Percentiles rank a stretch among this genome's conserved stretches.
Conservation (phyloP, 2,329 filamentous ascomycete genomes). For the Colletotrichum spinosum region DNA sequence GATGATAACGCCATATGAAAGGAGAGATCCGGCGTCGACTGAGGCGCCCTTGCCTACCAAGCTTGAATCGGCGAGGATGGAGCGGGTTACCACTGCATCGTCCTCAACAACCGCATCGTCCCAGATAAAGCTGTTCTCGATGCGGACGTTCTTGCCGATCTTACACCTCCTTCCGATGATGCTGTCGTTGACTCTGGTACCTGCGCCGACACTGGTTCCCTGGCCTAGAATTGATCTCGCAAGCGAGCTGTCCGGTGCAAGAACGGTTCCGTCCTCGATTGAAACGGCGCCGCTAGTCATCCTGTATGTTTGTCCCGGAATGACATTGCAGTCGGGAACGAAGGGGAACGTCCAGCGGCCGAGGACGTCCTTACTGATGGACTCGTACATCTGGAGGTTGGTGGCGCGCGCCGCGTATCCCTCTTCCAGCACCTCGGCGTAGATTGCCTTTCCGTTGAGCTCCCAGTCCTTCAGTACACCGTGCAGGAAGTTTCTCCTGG, state of each 20-base stretch:
- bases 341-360: constrained; percentile 90
- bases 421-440: constrained; percentile 85
- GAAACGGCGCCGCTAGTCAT: constrained; percentile 77
- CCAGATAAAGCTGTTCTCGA: constrained; percentile 89
- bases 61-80: constrained; percentile 81
- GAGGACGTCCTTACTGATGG: constrained; percentile 88
- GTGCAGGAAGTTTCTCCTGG: constrained; percentile 88
- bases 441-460: constrained; percentile 95
- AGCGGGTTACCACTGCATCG: constrained; percentile 74
- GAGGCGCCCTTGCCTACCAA: constrained; percentile 77
- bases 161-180: constrained; percentile 87
- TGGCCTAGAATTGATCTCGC: constrained; percentile 81
- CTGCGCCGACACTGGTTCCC: constrained; percentile 79
- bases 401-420: constrained; percentile 89
- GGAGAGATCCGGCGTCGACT: constrained; percentile 77
- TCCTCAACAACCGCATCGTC: constrained; percentile 84
- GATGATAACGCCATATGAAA: constrained; percentile 83
- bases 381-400: constrained; percentile 90
- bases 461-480: constrained; percentile 97
- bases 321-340: constrained; percentile 87
- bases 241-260: constrained; percentile 79
- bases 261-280: constrained; percentile 80
- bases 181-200: constrained; percentile 77
- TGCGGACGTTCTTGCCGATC: constrained; percentile 85
- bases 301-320: constrained; percentile 81